Evolutionary conservation across 2,329 filamentous ascomycete genomes (phyloP), one percentile per base, ranked within the genome.

Genomic region (Ophiostoma sp.): DNA sequence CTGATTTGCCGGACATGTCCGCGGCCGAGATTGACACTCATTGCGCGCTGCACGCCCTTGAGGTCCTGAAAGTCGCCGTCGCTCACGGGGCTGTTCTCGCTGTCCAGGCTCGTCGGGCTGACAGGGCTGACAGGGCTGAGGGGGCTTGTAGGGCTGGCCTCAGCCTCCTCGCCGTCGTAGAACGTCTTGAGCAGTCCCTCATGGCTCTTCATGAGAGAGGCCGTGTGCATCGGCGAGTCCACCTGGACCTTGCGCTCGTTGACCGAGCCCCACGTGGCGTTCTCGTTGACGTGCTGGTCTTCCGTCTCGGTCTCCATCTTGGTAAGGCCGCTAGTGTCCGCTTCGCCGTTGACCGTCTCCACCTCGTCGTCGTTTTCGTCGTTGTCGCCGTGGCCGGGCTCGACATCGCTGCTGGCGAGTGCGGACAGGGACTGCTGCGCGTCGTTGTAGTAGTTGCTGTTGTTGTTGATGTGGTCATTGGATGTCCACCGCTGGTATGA

Each of bases 1-100:
- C 90, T 94, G 76, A 93, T 88, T 73, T 90, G 90, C 69, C 89
- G 85, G 27, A 83, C 86, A 75, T 94, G 90, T 11, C 84, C 83
- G 75, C 83, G 86, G 71, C 86, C 86, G 67, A 90, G 82, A 72
- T 90, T 87, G 71, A 94, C 82, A 78, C 90, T 94, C 68, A 84
- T 89, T 36, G 92, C 91, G 74, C 90, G 87, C 75, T 88, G 86
- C 31, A 83, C 74, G 60, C 81, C 80, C 33, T 77, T 78, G 72
- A 76, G 79, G 74, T 80, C 80, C 13, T 76, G 77, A 31, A 73
- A 73, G 44, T 74, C 74, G 66, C 73, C 75, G 70, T 71, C 71
- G 68, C 68, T 73, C 67, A 7, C 67, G 33, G 60, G 62, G 62
- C 62, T 65, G 62, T 35, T 65, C 33, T 67, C 39, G 65, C 65